Evolutionary conservation across 495 filamentous ascomycete genomes (phyloP).

Genomic region (Talaromyces liani): DNA sequence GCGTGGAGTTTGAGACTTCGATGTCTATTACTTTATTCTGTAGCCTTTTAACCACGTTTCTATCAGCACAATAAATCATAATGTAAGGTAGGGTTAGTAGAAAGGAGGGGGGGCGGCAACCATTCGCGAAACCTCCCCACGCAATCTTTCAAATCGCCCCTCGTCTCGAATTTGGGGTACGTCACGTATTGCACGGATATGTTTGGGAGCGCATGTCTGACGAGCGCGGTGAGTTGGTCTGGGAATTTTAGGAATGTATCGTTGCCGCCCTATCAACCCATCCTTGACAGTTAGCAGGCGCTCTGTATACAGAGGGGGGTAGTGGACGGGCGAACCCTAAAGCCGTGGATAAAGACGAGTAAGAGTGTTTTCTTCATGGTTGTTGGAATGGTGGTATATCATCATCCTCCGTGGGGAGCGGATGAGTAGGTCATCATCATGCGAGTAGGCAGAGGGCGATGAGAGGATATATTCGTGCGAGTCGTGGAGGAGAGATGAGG

Average conservation of each 20-base stretch:
- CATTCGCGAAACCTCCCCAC: slow-evolving; percentile 82
- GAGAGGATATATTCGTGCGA: neutral
- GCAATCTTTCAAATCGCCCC: slow-evolving; percentile 75
- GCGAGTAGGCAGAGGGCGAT: neutral
- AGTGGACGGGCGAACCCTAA: slow-evolving; percentile 59
- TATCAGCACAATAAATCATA: neutral
- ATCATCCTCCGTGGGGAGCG: slow-evolving; percentile 3
- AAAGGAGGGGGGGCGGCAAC: slow-evolving; percentile 38
- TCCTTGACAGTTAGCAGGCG: no score
- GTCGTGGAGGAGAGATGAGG: neutral
- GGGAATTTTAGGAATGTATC: slow-evolving; percentile 79
- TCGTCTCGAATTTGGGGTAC: slow-evolving; percentile 89
- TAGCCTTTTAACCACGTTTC: slow-evolving; percentile 54
- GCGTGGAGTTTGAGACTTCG: slow-evolving; percentile 75
- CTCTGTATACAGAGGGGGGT: neutral
- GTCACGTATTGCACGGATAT: slow-evolving; percentile 61
- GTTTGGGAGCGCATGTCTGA: slow-evolving; percentile 65
- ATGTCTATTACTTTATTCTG: slow-evolving; percentile 88
- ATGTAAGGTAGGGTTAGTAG: neutral
- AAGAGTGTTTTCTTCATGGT: slow-evolving; percentile 82
- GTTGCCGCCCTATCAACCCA: slow-evolving; percentile 65
- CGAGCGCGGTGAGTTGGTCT: slow-evolving; percentile 60
- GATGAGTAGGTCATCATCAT: neutral
- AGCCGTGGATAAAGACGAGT: slow-evolving; percentile 92
- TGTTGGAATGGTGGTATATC: neutral